Percentiles rank a stretch among this genome's conserved stretches.
These are phyloP conservation scores for Aspergillus ustus DNA, from an alignment of 2,329 filamentous ascomycete species.

Conservation along the genomic window DNA sequence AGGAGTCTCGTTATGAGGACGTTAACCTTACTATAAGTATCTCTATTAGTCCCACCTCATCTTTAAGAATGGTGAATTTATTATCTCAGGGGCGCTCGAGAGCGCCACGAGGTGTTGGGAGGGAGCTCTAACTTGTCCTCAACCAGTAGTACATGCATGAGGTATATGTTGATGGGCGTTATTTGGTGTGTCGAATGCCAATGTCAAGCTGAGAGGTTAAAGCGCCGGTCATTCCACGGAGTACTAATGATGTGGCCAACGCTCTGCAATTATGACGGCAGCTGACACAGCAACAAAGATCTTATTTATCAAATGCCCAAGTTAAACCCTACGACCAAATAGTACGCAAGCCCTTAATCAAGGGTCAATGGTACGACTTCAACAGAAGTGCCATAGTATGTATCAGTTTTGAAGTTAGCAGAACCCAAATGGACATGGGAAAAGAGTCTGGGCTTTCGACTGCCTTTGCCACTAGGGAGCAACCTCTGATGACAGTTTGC, in stretches of 20 bases:
- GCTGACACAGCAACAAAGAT: background rate
- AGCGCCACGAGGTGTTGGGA: background rate
- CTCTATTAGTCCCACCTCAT: background rate
- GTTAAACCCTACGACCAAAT: background rate
- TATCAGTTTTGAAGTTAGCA: background rate
- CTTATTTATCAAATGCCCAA: background rate
- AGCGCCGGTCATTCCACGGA: background rate
- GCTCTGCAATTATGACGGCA: background rate
- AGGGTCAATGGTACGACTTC: background rate
- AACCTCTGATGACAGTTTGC: background rate
- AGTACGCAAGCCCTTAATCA: background rate
- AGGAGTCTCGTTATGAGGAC: background rate
- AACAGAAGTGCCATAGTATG: background rate
- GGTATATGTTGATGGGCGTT: background rate
- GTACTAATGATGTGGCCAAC: background rate
- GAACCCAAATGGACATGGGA: background rate
- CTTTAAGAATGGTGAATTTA: background rate
- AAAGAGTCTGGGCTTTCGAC: background rate
- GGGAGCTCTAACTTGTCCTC: constrained; percentile 1
- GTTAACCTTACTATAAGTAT: background rate
- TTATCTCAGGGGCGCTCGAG: background rate
- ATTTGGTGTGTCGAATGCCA: background rate
- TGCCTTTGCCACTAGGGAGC: background rate
- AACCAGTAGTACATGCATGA: background rate
- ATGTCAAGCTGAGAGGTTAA: background rate